Evolutionary conservation across 306 rosid species (phyloP).

Genomic region (Sicyos edulis): DNA sequence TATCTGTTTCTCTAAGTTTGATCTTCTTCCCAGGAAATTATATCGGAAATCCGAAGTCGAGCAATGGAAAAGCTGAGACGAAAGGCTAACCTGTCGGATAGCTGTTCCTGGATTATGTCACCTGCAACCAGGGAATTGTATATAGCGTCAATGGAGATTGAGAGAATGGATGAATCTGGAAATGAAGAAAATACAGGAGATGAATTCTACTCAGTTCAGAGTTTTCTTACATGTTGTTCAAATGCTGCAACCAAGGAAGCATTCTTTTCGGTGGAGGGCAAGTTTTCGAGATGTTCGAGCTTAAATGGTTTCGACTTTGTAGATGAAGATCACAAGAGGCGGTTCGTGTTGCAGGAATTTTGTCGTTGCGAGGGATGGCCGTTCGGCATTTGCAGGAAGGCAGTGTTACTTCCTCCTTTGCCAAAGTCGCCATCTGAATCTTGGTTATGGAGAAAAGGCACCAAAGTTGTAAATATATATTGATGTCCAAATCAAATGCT

Average conservation of each 20-base stretch:
- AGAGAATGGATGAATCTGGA: conserved; percentile 15
- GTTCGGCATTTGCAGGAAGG: conserved; percentile 78
- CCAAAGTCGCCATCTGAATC: conserved; percentile 78
- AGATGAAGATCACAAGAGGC: conserved; percentile 37
- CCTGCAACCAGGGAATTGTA: conserved; percentile 45
- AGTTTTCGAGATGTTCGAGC: conserved; percentile 68
- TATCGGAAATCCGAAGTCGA: conserved; percentile 56
- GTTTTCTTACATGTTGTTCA: conserved; percentile 58
- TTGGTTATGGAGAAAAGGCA: conserved; percentile 63
- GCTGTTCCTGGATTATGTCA: conserved; percentile 51
- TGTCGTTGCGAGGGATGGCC: conserved; percentile 96
- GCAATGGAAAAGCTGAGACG: conserved; percentile 55
- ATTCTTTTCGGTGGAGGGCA: conserved; percentile 54
- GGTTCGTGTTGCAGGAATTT: conserved; percentile 57
- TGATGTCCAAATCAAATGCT: conserved; percentile 7
- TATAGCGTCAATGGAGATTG: conserved; percentile 38
- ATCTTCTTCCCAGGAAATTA: conserved; percentile 47
- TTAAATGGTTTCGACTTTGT: conserved; percentile 36
- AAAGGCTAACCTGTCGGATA: conserved; percentile 40
- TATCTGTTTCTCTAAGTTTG: background rate
- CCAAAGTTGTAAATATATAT: conserved; percentile 24
- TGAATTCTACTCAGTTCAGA: conserved; percentile 60
- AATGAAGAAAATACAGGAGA: conserved; percentile 27
- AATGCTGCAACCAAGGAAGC: conserved; percentile 45
- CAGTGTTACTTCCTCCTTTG: conserved; percentile 77